Conservation (phyloP, 805 yeast species). For the Candida arabinofermentans region DNA sequence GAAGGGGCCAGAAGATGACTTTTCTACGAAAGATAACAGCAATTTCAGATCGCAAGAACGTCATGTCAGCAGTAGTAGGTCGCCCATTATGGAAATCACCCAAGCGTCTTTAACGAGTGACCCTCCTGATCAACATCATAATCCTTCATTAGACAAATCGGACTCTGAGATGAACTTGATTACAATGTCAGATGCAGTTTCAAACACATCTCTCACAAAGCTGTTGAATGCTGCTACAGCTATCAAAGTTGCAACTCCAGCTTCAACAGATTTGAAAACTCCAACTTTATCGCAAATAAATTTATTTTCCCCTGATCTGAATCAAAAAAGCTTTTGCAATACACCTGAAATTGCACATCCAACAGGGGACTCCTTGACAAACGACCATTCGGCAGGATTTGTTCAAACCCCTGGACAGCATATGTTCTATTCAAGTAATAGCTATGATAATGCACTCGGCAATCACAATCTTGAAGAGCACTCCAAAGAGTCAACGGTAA, state of each 20-base stretch:
- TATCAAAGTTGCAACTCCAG: not conserved
- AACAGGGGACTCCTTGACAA: not conserved
- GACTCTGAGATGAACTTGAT: not conserved
- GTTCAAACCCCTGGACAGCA: constrained; percentile 13
- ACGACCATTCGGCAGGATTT: constrained; percentile 12
- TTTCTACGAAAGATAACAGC: too few species aligned
- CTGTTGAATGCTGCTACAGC: not conserved
- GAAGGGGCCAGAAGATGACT: too few species aligned
- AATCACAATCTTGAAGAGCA: not conserved
- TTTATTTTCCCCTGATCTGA: not conserved
- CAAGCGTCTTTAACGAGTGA: not conserved
- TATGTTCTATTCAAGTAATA: constrained; percentile 6
- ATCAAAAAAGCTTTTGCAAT: not conserved
- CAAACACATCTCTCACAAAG: constrained; percentile 1
- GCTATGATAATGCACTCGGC: not conserved
- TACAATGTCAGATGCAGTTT: not conserved
- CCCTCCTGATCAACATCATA: not conserved
- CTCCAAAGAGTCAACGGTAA: constrained; percentile 11
- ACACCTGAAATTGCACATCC: not conserved
- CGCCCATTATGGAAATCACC: too few species aligned
- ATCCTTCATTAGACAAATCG: not conserved
- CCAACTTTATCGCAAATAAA: constrained; percentile 1
- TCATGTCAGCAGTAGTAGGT: too few species aligned
- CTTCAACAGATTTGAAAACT: not conserved
- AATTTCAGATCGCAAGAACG: too few species aligned